These are phyloP conservation scores for Anisodus acutangulus DNA, from an alignment of 257 asterid species.

Conservation along the genomic window DNA sequence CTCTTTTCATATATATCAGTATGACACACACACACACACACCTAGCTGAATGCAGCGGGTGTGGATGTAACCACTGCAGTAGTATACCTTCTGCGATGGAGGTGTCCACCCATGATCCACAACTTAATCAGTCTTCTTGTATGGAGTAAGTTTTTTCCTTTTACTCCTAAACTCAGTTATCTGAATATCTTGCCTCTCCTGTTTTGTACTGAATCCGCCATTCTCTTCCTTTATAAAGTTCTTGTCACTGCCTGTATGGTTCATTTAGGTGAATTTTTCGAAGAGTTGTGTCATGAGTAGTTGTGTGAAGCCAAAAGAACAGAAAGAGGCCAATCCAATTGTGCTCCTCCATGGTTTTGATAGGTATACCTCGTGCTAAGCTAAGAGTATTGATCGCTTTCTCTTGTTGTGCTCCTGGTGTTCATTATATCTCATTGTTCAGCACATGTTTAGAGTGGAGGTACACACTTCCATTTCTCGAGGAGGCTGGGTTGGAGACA, in stretches of 20 bases:
- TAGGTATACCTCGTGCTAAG: slow-evolving; percentile 56
- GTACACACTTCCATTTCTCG: slow-evolving; percentile 80
- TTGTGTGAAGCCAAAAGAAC: slow-evolving; percentile 68
- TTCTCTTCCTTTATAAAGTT: background rate
- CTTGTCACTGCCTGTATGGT: background rate
- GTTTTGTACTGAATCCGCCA: background rate
- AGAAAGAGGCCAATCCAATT: slow-evolving; percentile 53
- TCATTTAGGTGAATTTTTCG: slow-evolving; percentile 62
- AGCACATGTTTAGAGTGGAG: slow-evolving; percentile 99
- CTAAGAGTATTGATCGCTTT: slow-evolving; percentile 28
- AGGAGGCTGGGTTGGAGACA: slow-evolving; percentile 77
- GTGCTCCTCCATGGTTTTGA: slow-evolving; percentile 98
- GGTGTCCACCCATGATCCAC: background rate
- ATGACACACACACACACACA: background rate
- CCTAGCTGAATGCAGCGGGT: background rate
- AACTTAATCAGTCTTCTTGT: background rate
- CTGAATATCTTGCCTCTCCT: background rate
- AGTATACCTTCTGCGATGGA: background rate
- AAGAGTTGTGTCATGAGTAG: slow-evolving; percentile 69
- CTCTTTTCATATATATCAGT: background rate
- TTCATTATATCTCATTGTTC: slow-evolving; percentile 62
- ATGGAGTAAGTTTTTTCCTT: background rate
- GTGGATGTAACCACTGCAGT: background rate
- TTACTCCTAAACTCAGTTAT: background rate
- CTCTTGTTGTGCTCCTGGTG: slow-evolving; percentile 34